Evolutionary conservation across 495 filamentous ascomycete genomes (phyloP).

Genomic region (Penicillium arizonense): DNA sequence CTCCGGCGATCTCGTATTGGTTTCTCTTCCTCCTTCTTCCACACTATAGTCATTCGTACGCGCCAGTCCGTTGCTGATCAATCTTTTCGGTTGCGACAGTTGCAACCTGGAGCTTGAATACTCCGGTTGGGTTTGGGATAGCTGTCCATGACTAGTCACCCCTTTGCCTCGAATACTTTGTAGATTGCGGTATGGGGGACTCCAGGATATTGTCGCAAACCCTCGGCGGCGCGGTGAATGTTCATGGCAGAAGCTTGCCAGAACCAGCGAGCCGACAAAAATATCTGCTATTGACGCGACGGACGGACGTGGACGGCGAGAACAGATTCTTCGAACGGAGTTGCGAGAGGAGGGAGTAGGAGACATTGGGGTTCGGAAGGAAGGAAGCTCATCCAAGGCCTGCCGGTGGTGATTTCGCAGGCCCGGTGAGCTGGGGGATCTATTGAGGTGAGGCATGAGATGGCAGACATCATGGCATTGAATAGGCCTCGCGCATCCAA

Average conservation of each 20-base stretch:
- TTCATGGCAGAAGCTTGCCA: conserved; percentile 59
- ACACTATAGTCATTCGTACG: conserved; percentile 11
- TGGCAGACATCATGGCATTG: conserved; percentile 58
- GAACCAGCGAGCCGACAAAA: conserved; percentile 65
- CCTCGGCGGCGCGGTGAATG: conserved; percentile 44
- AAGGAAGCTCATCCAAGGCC: conserved; percentile 41
- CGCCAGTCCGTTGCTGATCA: conserved; percentile 31
- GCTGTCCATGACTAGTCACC: conserved; percentile 8
- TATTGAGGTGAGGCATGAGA: conserved; percentile 64
- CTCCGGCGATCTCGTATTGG: neutral
- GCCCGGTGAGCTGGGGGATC: conserved; percentile 51
- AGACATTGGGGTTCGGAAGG: conserved; percentile 33
- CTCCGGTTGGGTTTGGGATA: conserved; percentile 18
- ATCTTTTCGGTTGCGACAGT: conserved; percentile 24
- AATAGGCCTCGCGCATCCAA: conserved; percentile 41
- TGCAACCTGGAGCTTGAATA: conserved; percentile 21
- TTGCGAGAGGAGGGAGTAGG: conserved; percentile 25
- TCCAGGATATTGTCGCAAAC: conserved; percentile 27
- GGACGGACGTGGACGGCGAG: conserved; percentile 41
- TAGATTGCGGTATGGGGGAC: conserved; percentile 7
- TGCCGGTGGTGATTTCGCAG: conserved; percentile 48
- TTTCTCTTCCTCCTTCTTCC: neutral
- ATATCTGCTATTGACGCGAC: conserved; percentile 45
- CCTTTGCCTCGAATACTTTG: conserved; percentile 18
- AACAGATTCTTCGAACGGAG: conserved; percentile 34